Conservation (phyloP, 2,329 filamentous ascomycete genomes). For the Fusarium tanahbumbuense region DNA sequence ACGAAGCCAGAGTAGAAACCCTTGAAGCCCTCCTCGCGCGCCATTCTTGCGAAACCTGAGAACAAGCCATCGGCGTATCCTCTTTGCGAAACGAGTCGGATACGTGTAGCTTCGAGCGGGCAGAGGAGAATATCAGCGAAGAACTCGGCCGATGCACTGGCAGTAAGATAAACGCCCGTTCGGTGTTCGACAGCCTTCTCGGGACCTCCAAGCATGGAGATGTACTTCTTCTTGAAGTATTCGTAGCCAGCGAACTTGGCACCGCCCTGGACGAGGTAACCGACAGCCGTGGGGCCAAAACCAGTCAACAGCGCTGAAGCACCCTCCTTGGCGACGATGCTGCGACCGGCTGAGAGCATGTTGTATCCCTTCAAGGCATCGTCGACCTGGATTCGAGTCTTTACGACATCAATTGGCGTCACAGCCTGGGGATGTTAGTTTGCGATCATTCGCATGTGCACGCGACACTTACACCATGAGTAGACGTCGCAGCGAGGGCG, state of each 20-base stretch:
- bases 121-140: slow-evolving; percentile 86
- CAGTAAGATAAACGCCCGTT: slow-evolving; percentile 76
- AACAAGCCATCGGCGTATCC: slow-evolving; percentile 79
- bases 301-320: slow-evolving; percentile 83
- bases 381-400: slow-evolving; percentile 92
- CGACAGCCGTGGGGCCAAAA: slow-evolving; percentile 85
- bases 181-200: slow-evolving; percentile 58
- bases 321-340: slow-evolving; percentile 83
- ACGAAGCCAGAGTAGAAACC: slow-evolving; percentile 95
- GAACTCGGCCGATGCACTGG: slow-evolving; percentile 76
- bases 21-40: slow-evolving; percentile 78
- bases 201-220: slow-evolving; percentile 71
- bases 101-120: slow-evolving; percentile 85
- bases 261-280: slow-evolving; percentile 90
- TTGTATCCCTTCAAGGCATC: slow-evolving; percentile 86
- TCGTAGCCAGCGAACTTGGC: slow-evolving; percentile 94
- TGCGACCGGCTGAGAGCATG: slow-evolving; percentile 81
- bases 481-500: slow-evolving; percentile 63
- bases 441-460: neutral
- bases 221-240: slow-evolving; percentile 91
- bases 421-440: slow-evolving; percentile 56
- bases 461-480: slow-evolving; percentile 59
- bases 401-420: slow-evolving; percentile 76
- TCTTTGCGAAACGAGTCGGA: slow-evolving; percentile 83
- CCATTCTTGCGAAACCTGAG: slow-evolving; percentile 79